These are phyloP conservation scores for Chondrus crispus DNA, from an alignment of 23 red algal species.

Conservation along the genomic window DNA sequence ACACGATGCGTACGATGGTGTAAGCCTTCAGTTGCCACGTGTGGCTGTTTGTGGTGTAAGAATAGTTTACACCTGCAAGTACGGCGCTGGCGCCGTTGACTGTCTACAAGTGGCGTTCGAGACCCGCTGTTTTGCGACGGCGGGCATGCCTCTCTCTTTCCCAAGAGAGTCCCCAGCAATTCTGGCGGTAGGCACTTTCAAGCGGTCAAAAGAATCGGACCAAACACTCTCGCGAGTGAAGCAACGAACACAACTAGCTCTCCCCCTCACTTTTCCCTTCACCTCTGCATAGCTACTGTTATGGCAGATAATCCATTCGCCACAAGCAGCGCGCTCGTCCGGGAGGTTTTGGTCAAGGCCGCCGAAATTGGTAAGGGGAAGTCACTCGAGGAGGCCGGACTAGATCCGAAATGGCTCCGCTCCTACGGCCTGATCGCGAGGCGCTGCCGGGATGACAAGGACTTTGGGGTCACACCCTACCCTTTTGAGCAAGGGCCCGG, in stretches of 20 bases:
- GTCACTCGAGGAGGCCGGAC: not conserved
- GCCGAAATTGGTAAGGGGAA: not conserved
- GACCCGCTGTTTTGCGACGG: not conserved
- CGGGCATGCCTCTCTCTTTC: not conserved
- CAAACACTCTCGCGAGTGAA: not conserved
- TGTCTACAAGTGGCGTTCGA: not conserved
- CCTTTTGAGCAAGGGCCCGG: not conserved
- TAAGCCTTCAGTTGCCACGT: not conserved
- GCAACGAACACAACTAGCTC: not conserved
- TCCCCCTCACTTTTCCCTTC: too few species aligned
- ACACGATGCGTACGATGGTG: not conserved
- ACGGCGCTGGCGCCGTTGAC: not conserved
- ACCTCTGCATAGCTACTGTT: too few species aligned
- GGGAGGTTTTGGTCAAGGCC: not conserved
- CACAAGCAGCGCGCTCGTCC: not conserved
- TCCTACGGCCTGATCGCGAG: not conserved
- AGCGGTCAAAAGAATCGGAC: not conserved
- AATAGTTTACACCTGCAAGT: too few species aligned
- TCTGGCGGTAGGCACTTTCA: not conserved
- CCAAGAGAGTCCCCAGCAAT: not conserved
- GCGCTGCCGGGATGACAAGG: not conserved
- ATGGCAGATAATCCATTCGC: too few species aligned
- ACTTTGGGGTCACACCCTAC: not conserved
- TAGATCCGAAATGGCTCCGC: not conserved
- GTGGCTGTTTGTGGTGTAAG: too few species aligned